A percentile compares a stretch with the other conserved stretches of the same genome.
phyloP scores from a whole-genome alignment of 1,139 yeast species.

The Lipomyces yarrowii region DNA sequence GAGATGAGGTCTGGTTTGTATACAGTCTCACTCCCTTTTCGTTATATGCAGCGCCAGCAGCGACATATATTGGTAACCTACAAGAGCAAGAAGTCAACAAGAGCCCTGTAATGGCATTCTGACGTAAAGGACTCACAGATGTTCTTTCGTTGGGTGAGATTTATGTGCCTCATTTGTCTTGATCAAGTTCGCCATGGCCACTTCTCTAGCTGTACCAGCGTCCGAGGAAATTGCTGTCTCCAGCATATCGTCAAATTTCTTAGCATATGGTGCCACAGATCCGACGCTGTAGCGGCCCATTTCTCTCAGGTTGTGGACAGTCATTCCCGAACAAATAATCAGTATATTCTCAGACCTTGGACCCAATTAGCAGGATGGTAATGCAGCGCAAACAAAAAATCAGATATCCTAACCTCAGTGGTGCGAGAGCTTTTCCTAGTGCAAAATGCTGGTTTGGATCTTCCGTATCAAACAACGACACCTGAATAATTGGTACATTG shows the following conservation, averaged over 20 bases:
- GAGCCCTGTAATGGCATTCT: neutral
- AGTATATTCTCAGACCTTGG: slow-evolving; percentile 56
- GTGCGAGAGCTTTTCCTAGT: slow-evolving; percentile 58
- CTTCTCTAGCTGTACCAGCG: slow-evolving; percentile 39
- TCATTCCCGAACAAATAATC: slow-evolving; percentile 71
- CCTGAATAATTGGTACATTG: slow-evolving; percentile 61
- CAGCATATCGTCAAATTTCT: slow-evolving; percentile 54
- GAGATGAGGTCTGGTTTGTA: slow-evolving; percentile 48
- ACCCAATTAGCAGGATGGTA: slow-evolving; percentile 29
- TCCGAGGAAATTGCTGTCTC: slow-evolving; percentile 43
- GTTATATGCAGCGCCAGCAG: slow-evolving; percentile 57
- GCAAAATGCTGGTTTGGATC: slow-evolving; percentile 52
- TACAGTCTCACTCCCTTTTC: slow-evolving; percentile 52
- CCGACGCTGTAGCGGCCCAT: slow-evolving; percentile 37
- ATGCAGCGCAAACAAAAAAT: neutral
- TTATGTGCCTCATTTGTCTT: slow-evolving; percentile 35
- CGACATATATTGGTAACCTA: slow-evolving; percentile 63
- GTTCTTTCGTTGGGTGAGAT: slow-evolving; percentile 79
- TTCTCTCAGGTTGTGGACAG: slow-evolving; percentile 73
- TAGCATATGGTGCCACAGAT: slow-evolving; percentile 51
- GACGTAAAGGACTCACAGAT: slow-evolving; percentile 44
- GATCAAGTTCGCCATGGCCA: slow-evolving; percentile 43
- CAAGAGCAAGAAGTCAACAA: neutral
- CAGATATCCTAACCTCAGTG: slow-evolving; percentile 30
- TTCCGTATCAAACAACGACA: slow-evolving; percentile 54